Evolutionary conservation across 2,329 filamentous ascomycete species (phyloP), one percentile per base, ranked within the genome.

Genomic region (Apiospora pterosperma): DNA sequence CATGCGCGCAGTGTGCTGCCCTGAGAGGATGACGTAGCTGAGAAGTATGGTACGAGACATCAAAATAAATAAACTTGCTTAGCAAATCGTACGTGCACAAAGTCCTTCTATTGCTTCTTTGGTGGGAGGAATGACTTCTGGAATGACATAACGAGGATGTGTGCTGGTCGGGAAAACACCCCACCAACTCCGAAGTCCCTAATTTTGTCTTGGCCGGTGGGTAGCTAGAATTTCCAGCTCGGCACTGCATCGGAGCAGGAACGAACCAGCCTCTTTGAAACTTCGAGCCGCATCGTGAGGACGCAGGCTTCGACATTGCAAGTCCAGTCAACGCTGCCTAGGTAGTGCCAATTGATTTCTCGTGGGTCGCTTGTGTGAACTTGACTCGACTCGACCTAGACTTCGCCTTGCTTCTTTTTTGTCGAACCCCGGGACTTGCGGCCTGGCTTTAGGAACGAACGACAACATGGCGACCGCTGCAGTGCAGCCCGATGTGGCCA

Each of bases 401-500:
- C 25, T 19, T 34, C 10, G 16, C 16, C 2, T 34, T 34, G 16
- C 16, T 19, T 31, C 16, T 31, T n/a, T 34, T 31, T n/a, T 34
- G 25, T 34, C 12, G 11, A 25, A 21, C 12, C 44, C 44, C 23
- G 23, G 14, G 36, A 4, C 31, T 31, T 55, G 44, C 44, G 23
- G 28, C 44, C 16, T 28, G 12, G 14, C 14, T 31, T 6, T 25
- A 7, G 7, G 16, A 34, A 31, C 44, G 25, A 55, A 31, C 44
- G 25, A 55, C 48, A 34, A 10, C 16, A 67, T 66, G 66, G 62
- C 66, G 42, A 63, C 64, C 14, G 62, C 64, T 23, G 60, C 61
- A 25, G 64, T 48, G 28, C 64, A 67, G n/a, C 59, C 62, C 36
- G 48, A 62, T 63, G 65, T 52, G 63, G 67, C 67, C 64, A 68